Base-by-base conservation (phyloP, 495 filamentous ascomycete genomes). In the Aspergillus nidulans region DNA sequence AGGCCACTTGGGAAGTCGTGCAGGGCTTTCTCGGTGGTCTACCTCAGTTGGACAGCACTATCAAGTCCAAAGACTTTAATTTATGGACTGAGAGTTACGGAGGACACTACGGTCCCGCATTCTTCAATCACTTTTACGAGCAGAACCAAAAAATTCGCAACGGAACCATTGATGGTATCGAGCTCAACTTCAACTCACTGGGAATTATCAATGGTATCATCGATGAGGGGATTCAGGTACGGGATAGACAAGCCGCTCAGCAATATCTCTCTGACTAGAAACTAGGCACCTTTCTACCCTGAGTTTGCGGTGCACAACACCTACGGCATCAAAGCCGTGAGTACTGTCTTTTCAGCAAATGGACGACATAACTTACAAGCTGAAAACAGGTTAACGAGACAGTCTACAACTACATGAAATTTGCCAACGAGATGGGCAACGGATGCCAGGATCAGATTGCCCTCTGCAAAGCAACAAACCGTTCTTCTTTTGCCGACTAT, bases 121-220 rank as follows among this genome's bases (percentile, higher is more conserved):
- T 74, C 62, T 74, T 66, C 61, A 66, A 74, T 28, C 85, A 84
- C 63, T 81, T 90, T 63, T 76, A 85, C 50, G 62, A 79, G 47
- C 82, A 88, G 61, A 90, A 90, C 58, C 67, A 67, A 32, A 70
- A 53, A 69, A 81, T 72, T 62, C 76, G 60, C 64, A 80, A 71
- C 21, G 72, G 73, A 15, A 68, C 58, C 6, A 55, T 69, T 15
- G 58, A 69, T 0, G 67, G 68, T 5, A 63, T 68, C n/a, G 52
- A 67, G 9, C 73, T 79, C n/a, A 61, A 77, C 10, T 74, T 79
- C 44, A 72, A 78, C 44, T 76, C 77, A 0, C 58, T 80, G 1
- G 65, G 73, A 12, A 75, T 80, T 15, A 71, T 89, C 26, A 91
- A 92, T 62, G 89, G 87, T 18, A 90, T 89, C 63, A 81, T 92